Base-by-base conservation (phyloP, 78 protist species). In the Ministeria vibrans region DNA sequence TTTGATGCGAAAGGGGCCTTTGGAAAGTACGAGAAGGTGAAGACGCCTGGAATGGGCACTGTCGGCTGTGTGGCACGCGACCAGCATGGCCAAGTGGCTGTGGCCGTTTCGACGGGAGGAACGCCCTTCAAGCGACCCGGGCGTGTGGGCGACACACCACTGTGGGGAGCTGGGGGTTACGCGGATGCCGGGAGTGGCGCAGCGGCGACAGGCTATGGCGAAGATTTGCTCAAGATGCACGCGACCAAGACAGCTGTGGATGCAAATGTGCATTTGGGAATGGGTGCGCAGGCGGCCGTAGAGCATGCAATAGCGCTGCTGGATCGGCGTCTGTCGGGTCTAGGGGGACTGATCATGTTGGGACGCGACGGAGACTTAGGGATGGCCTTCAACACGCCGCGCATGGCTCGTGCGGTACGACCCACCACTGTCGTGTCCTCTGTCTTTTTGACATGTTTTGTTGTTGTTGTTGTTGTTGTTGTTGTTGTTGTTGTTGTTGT, bases 81-180 rank as follows among this genome's bases (percentile, higher is more conserved):
- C 46, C 6, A 27, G 30, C 11, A 5, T 13, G 77, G 77, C n/a
- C 38, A 11, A 11, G 9, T 73, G 46, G 77, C 77, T 18, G 77
- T 39, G 64, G 77, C 36, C n/a, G 22, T 39, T 5, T 73, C 77
- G 39, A 73, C 77, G 39, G 77, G 77, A 11, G 77, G 77, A 5
- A 73, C 32, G 30, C 77, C 77, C 22, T 39, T 73, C 32, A 73
- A 73, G 55, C 46, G 38, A 7, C 77, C 77, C 30, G 77, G 77
- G 11, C 46, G 77, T 28, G 77, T 73, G 32, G 77, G 77, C 55
- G 77, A 73, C 46, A 39, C 64, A 11, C 77, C 77, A 13, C 28
- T 73, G 43, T 39, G 38, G 38, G 77, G 77, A 9, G 5, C 77
- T 9, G 77, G 77, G 22, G 46, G 49, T 11, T 72, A 72, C 13